Evolutionary conservation across 345 rosid species (phyloP), one percentile per base, ranked within the genome.

Genomic region (Salix suchowensis): DNA sequence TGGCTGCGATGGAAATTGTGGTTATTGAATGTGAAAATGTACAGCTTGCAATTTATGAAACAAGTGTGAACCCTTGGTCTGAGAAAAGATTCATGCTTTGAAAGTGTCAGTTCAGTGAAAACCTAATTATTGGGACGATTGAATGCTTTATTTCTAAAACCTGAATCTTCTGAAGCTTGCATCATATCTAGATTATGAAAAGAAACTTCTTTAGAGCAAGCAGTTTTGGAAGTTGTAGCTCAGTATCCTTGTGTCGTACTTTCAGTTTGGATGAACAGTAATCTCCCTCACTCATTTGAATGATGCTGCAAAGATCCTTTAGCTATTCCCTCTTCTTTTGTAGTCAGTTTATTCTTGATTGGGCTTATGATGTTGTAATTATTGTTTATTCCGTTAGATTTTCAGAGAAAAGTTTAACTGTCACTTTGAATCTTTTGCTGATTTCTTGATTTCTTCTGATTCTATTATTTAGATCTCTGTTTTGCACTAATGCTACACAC

Each of bases 401-500:
- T 2, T 28, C 52, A 52, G 28, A 44, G 39, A 44, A n/a, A n/a
- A n/a, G n/a, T n/a, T n/a, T n/a, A n/a, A n/a, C n/a, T n/a, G n/a
- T n/a, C n/a, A 11, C 37, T 26, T 58, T 65, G 68, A 79, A 42
- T 36, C 28, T 62, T 52, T 34, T 80, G 28, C 67, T 67, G 58
- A 39, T 55, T 12, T 42, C 46, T 61, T 65, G 32, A 37, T 55
- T 46, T 46, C 13, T 68, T 81, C 2, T 65, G 6, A 75, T 26
- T 75, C 19, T 68, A 23, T 16, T 68, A 1, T 19, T 12, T 73
- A 96, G 99, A 82, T 90, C 76, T 36, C 74, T 84, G 19, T 83
- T 75, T 77, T 76, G 86, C 32, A 82, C 84, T 52, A 82, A 86
- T 71, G 93, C 94, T 18, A 74, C 84, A 18, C 85, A 85, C 68